phyloP scores from a whole-genome alignment of 352 stramenopile species.

The Phytophthora sp. region DNA sequence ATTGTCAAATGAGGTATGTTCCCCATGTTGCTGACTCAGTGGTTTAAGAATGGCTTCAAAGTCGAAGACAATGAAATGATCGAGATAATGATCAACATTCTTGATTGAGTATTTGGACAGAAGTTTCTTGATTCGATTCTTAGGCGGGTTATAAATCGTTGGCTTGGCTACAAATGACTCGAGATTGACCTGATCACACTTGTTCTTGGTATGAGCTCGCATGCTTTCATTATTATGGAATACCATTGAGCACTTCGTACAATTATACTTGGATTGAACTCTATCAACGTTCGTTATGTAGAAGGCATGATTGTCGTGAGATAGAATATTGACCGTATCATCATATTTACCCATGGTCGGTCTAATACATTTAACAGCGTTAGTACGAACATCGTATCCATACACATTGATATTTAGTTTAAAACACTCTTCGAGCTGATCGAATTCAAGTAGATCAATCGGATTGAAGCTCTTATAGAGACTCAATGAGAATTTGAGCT shows the following conservation, averaged over 20 bases:
- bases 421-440: slow-evolving; percentile 20
- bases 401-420: slow-evolving; percentile 14
- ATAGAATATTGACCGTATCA: slow-evolving; percentile 4
- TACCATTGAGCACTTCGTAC: slow-evolving; percentile 6
- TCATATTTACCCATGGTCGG: background rate
- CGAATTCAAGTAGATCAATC: slow-evolving; percentile 19
- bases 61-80: slow-evolving; percentile 31
- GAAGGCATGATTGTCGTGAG: slow-evolving; percentile 27
- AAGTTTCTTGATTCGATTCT: background rate
- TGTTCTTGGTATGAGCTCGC: slow-evolving; percentile 20
- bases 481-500: background rate
- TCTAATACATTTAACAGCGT: slow-evolving; percentile 1
- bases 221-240: slow-evolving; percentile 20
- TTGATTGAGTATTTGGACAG: slow-evolving; percentile 6
- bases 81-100: slow-evolving; percentile 13
- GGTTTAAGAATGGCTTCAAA: slow-evolving; percentile 7
- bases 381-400: background rate
- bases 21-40: background rate
- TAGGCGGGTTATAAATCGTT: background rate
- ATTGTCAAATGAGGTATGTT: background rate
- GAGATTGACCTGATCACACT: slow-evolving; percentile 26
- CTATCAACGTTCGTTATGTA: slow-evolving; percentile 29
- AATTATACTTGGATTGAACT: slow-evolving; percentile 17
- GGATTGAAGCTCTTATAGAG: slow-evolving; percentile 13
- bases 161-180: slow-evolving; percentile 15